A percentile compares a stretch with the other conserved stretches of the same genome.
Conservation (phyloP, 140 eudicot genomes). For the Erigeron philadelphicus region DNA sequence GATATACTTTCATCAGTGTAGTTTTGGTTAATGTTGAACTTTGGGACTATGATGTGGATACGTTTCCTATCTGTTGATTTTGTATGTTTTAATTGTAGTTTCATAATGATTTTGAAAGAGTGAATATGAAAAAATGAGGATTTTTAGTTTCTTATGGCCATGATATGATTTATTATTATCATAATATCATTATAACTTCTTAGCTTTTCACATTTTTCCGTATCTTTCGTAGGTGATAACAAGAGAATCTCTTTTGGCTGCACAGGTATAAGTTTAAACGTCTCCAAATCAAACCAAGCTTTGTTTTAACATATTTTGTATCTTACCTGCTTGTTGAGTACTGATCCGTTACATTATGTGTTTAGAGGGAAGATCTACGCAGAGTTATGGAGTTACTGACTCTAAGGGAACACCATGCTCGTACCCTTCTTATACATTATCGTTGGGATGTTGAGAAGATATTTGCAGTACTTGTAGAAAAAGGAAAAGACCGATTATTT, state of each 20-base stretch:
- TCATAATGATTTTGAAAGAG: too few relatives aligned
- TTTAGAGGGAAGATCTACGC: constrained; percentile 61
- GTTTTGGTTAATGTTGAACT: too few relatives aligned
- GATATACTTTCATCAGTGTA: too few relatives aligned
- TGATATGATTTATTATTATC: constrained; percentile 6
- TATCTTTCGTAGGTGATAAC: constrained; percentile 47
- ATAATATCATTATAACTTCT: too few relatives aligned
- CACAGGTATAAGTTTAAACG: constrained; percentile 44
- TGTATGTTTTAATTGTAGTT: too few relatives aligned
- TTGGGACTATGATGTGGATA: too few relatives aligned
- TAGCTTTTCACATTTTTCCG: neutral
- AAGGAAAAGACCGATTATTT: constrained; percentile 48
- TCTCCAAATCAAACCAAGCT: neutral
- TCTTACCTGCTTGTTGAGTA: neutral
- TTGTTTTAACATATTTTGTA: neutral
- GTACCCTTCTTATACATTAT: constrained; percentile 60
- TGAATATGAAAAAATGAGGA: too few relatives aligned
- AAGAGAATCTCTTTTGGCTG: constrained; percentile 56
- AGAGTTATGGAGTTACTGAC: constrained; percentile 53
- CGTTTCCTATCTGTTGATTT: too few relatives aligned
- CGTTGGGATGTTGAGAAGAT: constrained; percentile 68
- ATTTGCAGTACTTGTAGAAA: constrained; percentile 56
- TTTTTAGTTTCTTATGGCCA: neutral
- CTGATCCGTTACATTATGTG: constrained; percentile 11
- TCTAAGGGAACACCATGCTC: constrained; percentile 57